A percentile compares a stretch with the other conserved stretches of the same genome.
These are phyloP conservation scores for Omphalotus guepiniiformis DNA, from an alignment of 768 basidiomycete species.

Conservation along the genomic window DNA sequence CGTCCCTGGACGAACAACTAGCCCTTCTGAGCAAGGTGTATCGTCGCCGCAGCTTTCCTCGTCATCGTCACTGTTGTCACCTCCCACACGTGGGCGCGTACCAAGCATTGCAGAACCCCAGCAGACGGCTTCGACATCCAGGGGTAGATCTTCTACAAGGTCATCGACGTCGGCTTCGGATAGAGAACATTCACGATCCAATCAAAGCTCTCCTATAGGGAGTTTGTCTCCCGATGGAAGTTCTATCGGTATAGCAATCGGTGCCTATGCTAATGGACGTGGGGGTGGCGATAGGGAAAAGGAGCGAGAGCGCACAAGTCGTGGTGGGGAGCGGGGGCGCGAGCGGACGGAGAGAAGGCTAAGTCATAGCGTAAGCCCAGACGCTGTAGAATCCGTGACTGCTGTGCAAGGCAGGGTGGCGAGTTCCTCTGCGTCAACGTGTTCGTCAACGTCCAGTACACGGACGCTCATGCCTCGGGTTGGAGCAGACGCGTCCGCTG, in stretches of 20 bases:
- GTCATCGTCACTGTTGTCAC: slow-evolving; percentile 9
- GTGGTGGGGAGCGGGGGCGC: slow-evolving; percentile 34
- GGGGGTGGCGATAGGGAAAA: slow-evolving; percentile 24
- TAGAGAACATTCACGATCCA: slow-evolving; percentile 31
- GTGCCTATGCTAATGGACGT: slow-evolving; percentile 15
- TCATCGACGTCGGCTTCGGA: slow-evolving; percentile 52
- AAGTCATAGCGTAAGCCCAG: slow-evolving; percentile 35
- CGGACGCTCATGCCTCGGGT: not conserved
- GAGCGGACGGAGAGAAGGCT: slow-evolving; percentile 37
- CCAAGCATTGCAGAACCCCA: slow-evolving; percentile 11
- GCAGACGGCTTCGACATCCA: slow-evolving; percentile 24
- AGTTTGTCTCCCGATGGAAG: slow-evolving; percentile 25
- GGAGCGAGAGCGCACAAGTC: slow-evolving; percentile 24
- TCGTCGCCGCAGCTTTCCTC: slow-evolving; percentile 13
- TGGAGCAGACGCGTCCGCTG: not conserved
- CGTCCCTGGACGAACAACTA: slow-evolving; percentile 18
- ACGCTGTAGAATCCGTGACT: slow-evolving; percentile 24
- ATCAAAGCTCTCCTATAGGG: slow-evolving; percentile 23
- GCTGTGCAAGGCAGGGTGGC: slow-evolving; percentile 16
- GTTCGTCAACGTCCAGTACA: not conserved
- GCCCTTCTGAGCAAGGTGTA: slow-evolving; percentile 1
- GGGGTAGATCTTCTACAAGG: slow-evolving; percentile 54
- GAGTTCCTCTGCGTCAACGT: slow-evolving; percentile 20
- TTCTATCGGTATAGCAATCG: slow-evolving; percentile 1
- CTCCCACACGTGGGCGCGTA: slow-evolving; percentile 10